Conservation (phyloP, 176 grass and related monocot genomes). For the Carex littledalei region DNA sequence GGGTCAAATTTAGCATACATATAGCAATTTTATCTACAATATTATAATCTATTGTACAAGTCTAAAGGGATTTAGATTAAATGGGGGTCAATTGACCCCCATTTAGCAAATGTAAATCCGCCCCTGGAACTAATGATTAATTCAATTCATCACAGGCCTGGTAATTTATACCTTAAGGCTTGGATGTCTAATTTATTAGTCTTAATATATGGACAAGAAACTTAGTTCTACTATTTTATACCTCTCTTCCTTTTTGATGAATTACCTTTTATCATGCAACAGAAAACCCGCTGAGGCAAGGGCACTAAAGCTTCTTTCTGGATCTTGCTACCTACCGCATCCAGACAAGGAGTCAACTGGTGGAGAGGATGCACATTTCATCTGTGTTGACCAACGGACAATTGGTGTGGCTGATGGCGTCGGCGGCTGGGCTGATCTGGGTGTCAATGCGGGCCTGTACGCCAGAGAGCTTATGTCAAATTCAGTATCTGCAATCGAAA, state of each 20-base stretch:
- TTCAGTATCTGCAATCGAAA: conserved; percentile 63
- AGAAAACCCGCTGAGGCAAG: conserved; percentile 44
- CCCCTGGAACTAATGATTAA: not conserved
- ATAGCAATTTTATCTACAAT: too few species aligned
- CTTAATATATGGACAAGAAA: not conserved
- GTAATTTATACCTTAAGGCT: not conserved
- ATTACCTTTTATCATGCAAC: conserved; percentile 1
- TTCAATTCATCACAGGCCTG: not conserved
- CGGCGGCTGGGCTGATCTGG: conserved; percentile 90
- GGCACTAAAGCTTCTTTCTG: conserved; percentile 65
- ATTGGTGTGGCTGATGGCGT: conserved; percentile 97
- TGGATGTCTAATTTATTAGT: not conserved
- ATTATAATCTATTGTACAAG: too few species aligned
- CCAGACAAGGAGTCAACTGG: conserved; percentile 93
- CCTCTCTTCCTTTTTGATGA: not conserved
- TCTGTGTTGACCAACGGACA: conserved; percentile 59
- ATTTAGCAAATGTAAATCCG: too few species aligned
- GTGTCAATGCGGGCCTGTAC: conserved; percentile 83
- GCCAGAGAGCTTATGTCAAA: conserved; percentile 83
- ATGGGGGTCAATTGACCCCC: too few species aligned
- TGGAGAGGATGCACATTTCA: conserved; percentile 96
- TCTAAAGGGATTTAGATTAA: too few species aligned
- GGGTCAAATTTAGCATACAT: too few species aligned
- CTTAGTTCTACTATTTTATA: not conserved
- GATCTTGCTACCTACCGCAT: conserved; percentile 91